Evolutionary conservation across 148 eudicot species (phyloP).

Genomic region (Mesembryanthemum crystallinum): DNA sequence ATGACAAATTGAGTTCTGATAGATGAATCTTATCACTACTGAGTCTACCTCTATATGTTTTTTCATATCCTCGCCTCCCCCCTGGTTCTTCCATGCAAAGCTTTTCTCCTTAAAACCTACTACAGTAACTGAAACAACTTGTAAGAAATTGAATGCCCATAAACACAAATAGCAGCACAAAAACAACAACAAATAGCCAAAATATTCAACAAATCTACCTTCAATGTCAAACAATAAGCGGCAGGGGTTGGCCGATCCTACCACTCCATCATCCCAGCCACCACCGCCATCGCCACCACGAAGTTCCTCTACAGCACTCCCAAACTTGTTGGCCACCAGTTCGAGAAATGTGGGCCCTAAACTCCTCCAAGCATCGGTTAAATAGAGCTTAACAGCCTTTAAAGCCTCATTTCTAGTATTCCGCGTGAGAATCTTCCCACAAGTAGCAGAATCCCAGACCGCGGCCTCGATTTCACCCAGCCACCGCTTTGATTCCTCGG

Average conservation of each 20-base stretch:
- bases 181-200: not conserved
- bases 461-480: slow-evolving; percentile 53
- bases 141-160: not conserved
- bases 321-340: slow-evolving; percentile 29
- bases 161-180: not conserved
- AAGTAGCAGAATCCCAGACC: slow-evolving; percentile 34
- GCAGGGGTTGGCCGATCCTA: not conserved
- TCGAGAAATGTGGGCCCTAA: slow-evolving; percentile 66
- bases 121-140: not conserved
- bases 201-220: slow-evolving; percentile 19
- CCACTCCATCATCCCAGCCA: slow-evolving; percentile 10
- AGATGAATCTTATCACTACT: too few relatives aligned
- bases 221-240: slow-evolving; percentile 10
- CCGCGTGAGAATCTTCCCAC: slow-evolving; percentile 35
- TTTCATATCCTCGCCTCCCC: slow-evolving; percentile 29
- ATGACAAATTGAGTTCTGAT: too few relatives aligned
- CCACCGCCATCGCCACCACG: slow-evolving; percentile 10
- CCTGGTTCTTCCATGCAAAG: not conserved
- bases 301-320: slow-evolving; percentile 14
- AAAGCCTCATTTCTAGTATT: slow-evolving; percentile 42
- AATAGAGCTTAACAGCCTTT: slow-evolving; percentile 38
- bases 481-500: slow-evolving; percentile 46
- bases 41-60: not conserved
- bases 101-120: not conserved
- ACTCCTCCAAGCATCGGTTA: slow-evolving; percentile 51